Evolutionary conservation across 441 rosid genomes (phyloP).

Genomic region (Omphalea diandra): DNA sequence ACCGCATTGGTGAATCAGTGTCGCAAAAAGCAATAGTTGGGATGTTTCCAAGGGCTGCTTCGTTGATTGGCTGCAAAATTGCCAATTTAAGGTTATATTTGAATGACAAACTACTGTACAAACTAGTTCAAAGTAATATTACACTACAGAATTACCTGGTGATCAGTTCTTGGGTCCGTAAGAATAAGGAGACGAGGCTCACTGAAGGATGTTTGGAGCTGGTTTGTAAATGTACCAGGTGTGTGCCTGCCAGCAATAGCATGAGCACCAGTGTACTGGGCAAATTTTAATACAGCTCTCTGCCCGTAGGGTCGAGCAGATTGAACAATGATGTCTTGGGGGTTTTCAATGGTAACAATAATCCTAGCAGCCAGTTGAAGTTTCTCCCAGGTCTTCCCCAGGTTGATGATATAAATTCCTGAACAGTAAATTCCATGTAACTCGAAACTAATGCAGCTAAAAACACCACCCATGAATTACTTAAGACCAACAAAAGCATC

Average conservation of each 20-base stretch:
- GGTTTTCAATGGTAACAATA: conserved; percentile 86
- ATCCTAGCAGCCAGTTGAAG: conserved; percentile 85
- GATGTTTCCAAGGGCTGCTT: conserved; percentile 93
- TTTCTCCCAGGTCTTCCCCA: conserved; percentile 95
- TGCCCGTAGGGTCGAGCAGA: conserved; percentile 95
- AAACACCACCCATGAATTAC: no score
- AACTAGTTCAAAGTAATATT: background rate
- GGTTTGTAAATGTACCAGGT: conserved; percentile 95
- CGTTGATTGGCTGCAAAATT: conserved; percentile 78
- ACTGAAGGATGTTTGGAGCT: conserved; percentile 81
- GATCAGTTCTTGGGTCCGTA: conserved; percentile 90
- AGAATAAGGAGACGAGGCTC: conserved; percentile 90
- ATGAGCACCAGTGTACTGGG: conserved; percentile 86
- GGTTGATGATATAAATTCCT: conserved; percentile 89
- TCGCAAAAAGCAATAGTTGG: conserved; percentile 93
- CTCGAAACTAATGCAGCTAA: background rate
- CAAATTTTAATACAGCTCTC: conserved; percentile 84
- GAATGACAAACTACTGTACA: background rate
- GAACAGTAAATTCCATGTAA: background rate
- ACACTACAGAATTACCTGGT: conserved; percentile 49
- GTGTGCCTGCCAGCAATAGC: conserved; percentile 98
- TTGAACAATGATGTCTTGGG: conserved; percentile 85
- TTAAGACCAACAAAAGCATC: no score
- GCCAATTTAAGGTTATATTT: background rate
- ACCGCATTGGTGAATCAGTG: conserved; percentile 90